phyloP scores from a whole-genome alignment of 345 rosid species.

The Citrus australasica region DNA sequence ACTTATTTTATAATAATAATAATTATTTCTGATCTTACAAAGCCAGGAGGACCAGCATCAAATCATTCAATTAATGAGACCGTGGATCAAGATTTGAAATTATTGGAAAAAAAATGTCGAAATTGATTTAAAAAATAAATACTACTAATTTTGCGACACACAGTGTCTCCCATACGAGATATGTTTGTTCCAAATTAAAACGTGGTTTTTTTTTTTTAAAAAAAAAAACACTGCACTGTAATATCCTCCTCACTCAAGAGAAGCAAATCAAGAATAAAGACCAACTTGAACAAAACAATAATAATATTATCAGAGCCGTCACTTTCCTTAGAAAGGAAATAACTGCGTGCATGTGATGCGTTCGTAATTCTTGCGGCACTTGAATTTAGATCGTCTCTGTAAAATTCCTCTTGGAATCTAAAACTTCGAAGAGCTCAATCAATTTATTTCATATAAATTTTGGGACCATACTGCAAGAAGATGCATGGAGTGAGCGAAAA shows the following conservation, averaged over 20 bases:
- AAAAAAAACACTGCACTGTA: no score
- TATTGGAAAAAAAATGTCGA: no score
- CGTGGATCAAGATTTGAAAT: neutral
- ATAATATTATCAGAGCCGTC: neutral
- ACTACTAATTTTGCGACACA: neutral
- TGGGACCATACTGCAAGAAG: neutral
- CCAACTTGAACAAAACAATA: neutral
- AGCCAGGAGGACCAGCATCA: neutral
- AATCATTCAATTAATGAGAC: neutral
- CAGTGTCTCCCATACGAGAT: neutral
- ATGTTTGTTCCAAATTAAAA: neutral
- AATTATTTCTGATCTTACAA: neutral
- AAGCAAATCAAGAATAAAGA: neutral
- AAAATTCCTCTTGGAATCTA: neutral
- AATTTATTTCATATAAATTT: neutral
- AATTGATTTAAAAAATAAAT: no score
- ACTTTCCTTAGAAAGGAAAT: neutral
- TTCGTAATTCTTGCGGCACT: neutral
- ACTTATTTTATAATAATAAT: no score
- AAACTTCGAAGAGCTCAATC: no score
- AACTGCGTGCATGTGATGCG: neutral
- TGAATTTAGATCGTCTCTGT: neutral
- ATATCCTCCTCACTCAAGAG: neutral
- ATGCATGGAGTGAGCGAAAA: neutral
- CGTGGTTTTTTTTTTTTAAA: no score